These are phyloP conservation scores for Phytophthora fragariaefolia DNA, from an alignment of 352 stramenopile species.

Conservation along the genomic window DNA sequence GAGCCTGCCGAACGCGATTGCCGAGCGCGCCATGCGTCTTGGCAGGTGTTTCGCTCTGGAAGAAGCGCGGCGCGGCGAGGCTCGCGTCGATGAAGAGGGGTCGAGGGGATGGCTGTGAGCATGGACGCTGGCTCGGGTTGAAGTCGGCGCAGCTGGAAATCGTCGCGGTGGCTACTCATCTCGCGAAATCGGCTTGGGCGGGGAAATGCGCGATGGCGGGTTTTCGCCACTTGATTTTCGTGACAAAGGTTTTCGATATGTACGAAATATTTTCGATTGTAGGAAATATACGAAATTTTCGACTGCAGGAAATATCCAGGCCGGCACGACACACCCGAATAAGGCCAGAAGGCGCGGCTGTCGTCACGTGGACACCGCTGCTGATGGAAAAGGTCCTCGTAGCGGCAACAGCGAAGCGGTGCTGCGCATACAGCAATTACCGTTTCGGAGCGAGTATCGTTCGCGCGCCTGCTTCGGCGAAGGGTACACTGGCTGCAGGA, in stretches of 20 bases:
- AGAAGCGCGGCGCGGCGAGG: not conserved
- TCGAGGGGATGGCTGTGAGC: not conserved
- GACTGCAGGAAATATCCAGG: no score
- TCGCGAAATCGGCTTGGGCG: not conserved
- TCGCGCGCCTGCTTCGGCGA: no score
- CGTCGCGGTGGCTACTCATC: not conserved
- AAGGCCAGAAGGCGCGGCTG: conserved; percentile 23
- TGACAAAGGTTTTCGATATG: conserved; percentile 21
- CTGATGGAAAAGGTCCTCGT: conserved; percentile 14
- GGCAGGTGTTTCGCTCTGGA: conserved; percentile 19
- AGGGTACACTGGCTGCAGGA: no score
- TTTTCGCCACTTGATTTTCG: conserved; percentile 43
- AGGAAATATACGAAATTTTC: no score
- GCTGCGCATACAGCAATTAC: no score
- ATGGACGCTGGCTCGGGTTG: not conserved
- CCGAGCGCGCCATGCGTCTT: not conserved
- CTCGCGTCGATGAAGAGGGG: not conserved
- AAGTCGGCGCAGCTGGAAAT: not conserved
- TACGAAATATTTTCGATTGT: conserved; percentile 27
- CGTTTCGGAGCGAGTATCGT: no score
- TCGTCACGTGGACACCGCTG: not conserved
- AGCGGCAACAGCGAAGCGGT: no score
- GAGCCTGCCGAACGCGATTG: conserved; percentile 10
- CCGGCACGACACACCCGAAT: conserved; percentile 11
- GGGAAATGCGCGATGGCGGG: not conserved